A percentile compares a stretch with the other conserved stretches of the same genome.
Conservation (phyloP, 257 asterid species). For the Solanum arcanum region DNA sequence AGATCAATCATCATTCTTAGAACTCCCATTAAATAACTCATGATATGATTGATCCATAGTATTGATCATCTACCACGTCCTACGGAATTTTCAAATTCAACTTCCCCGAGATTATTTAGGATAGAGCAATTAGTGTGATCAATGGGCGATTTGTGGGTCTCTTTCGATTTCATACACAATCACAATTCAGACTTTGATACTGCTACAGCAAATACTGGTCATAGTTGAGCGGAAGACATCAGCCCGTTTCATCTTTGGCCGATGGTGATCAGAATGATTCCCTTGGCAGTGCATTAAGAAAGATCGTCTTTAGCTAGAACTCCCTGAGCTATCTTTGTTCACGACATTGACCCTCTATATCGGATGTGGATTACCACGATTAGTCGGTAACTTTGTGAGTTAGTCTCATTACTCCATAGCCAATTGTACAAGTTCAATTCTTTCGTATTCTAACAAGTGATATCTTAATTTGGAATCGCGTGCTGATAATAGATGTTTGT, state of each 20-base stretch:
- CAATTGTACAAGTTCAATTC: background rate
- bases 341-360: background rate
- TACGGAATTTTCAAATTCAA: background rate
- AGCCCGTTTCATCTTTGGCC: background rate
- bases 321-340: background rate
- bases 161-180: background rate
- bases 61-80: background rate
- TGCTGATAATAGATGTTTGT: background rate
- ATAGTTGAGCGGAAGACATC: background rate
- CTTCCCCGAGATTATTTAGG: background rate
- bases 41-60: background rate
- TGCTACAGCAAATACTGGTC: background rate
- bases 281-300: background rate
- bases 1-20: background rate
- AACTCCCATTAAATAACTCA: background rate
- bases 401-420: background rate
- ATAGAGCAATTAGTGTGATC: background rate
- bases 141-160: background rate
- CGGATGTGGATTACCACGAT: background rate
- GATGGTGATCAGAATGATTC: background rate
- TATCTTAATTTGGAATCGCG: background rate
- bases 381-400: background rate
- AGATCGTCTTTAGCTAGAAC: background rate
- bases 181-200: background rate
- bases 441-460: background rate